Conservation (phyloP, 176 grass and related monocot genomes). For the Triticum dicoccoides region DNA sequence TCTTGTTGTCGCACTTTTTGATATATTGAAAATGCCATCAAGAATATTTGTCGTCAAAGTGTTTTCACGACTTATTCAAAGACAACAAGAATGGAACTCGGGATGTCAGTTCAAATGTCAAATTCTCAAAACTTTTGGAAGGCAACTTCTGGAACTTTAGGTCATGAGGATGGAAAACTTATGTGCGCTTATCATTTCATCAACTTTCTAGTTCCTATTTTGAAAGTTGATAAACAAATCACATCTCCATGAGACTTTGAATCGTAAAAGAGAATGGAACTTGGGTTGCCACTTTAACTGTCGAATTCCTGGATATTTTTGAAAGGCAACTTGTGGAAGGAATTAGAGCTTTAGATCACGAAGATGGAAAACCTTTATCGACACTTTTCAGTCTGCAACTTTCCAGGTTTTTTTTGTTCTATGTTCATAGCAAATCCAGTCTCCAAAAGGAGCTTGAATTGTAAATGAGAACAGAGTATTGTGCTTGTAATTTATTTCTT, state of each 20-base stretch:
- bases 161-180: background rate
- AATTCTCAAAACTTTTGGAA: background rate
- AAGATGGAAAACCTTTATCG: no score
- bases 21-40: background rate
- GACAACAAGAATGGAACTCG: background rate
- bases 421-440: no score
- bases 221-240: background rate
- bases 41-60: background rate
- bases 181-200: background rate
- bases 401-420: no score
- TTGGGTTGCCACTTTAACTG: no score
- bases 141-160: background rate
- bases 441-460: background rate
- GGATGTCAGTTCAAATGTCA: background rate
- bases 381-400: no score
- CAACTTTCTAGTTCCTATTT: background rate
- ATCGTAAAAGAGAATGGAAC: no score
- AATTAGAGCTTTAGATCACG: no score
- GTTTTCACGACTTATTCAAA: background rate
- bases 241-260: background rate
- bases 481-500: slow-evolving; percentile 1
- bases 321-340: no score
- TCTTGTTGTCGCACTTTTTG: background rate
- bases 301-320: no score
- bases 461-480: background rate